Conservation (phyloP, 1,284 basidiomycete genomes). For the Apiotrichum siamense region DNA sequence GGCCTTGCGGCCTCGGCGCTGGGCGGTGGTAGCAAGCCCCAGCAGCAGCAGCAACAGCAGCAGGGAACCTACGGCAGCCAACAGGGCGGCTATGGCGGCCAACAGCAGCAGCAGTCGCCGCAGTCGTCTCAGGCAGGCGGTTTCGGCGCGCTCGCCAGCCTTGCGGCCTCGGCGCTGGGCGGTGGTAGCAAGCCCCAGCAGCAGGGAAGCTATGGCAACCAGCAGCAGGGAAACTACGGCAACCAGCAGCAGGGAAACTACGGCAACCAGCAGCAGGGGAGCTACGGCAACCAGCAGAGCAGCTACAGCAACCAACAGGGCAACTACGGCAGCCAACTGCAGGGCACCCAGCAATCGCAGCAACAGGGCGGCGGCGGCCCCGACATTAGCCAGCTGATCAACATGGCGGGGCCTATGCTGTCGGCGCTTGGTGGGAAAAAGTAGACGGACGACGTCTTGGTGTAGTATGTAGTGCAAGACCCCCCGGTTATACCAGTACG, state of each 20-base stretch:
- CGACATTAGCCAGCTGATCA: not conserved
- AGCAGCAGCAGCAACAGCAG: constrained; percentile 2
- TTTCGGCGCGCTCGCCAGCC: not conserved
- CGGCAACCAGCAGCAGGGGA: not conserved
- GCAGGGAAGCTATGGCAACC: not conserved
- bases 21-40: not conserved
- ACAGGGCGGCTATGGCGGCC: no score
- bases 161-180: not conserved
- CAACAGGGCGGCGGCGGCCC: not conserved
- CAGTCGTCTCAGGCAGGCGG: not conserved
- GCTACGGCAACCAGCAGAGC: not conserved
- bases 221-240: not conserved
- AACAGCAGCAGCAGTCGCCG: no score
- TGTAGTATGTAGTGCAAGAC: not conserved
- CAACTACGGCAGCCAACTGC: not conserved
- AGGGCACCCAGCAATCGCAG: not conserved
- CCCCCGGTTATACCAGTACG: no score
- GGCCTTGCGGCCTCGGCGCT: not conserved
- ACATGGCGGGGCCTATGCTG: not conserved
- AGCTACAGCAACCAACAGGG: not conserved
- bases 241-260: not conserved
- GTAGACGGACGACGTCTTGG: not conserved
- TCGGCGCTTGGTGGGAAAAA: not conserved
- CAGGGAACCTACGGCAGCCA: not conserved
- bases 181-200: not conserved